A percentile compares a stretch with the other conserved stretches of the same genome.
Conservation (phyloP, 225 moss, liverwort and hornwort species). For the Physcomitrium patens region DNA sequence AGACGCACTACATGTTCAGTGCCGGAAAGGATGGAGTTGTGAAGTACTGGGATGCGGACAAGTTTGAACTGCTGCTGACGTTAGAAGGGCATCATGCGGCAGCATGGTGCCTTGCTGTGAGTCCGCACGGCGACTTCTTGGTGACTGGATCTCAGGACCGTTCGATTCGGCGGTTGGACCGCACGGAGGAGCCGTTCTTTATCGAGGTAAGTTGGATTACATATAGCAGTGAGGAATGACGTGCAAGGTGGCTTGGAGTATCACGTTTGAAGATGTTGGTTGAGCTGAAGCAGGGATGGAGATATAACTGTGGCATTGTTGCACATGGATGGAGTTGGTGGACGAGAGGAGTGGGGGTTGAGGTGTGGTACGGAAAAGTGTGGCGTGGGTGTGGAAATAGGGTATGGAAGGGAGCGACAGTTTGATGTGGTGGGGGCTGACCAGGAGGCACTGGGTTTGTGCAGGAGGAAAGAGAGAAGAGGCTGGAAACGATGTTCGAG, state of each 20-base stretch:
- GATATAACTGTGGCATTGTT: too few species aligned
- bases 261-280: slow-evolving; percentile 6
- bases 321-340: too few species aligned
- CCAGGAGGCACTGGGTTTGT: slow-evolving; percentile 16
- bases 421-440: slow-evolving; percentile 7
- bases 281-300: not conserved
- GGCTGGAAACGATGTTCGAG: slow-evolving; percentile 95
- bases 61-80: slow-evolving; percentile 89
- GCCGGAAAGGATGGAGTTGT: slow-evolving; percentile 88
- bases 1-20: slow-evolving; percentile 96
- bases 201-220: slow-evolving; percentile 68
- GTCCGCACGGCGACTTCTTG: slow-evolving; percentile 82
- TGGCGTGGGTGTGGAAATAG: too few species aligned
- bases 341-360: too few species aligned
- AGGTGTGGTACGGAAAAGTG: too few species aligned
- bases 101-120: slow-evolving; percentile 96
- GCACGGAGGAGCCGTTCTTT: slow-evolving; percentile 97
- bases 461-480: slow-evolving; percentile 97
- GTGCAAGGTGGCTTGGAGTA: not conserved
- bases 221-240: not conserved
- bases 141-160: slow-evolving; percentile 98
- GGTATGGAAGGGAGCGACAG: too few species aligned
- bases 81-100: slow-evolving; percentile 96
- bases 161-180: slow-evolving; percentile 99
- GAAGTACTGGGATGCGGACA: slow-evolving; percentile 99